Conservation (phyloP, 208 protist genomes). For the Phytomonas serpens region DNA sequence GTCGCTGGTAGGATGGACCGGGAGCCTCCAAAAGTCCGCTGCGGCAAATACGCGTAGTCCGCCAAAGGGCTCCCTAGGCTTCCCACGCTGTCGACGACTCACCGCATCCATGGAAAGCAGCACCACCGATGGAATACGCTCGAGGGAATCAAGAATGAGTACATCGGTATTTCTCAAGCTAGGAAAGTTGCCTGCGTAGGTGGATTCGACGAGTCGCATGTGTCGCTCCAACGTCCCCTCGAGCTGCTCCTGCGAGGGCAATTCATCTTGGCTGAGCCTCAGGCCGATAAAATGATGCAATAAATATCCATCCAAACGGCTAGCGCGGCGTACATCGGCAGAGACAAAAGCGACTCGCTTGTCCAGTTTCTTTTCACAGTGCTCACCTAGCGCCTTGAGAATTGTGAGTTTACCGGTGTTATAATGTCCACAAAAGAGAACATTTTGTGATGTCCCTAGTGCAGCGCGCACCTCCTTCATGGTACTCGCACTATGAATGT, state of each 20-base stretch:
- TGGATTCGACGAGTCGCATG: slow-evolving; percentile 62
- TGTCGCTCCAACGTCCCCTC: slow-evolving; percentile 80
- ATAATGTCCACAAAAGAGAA: slow-evolving; percentile 69
- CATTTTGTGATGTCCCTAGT: slow-evolving; percentile 31
- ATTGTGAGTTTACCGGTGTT: slow-evolving; percentile 78
- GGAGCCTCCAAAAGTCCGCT: slow-evolving; percentile 80
- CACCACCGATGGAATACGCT: slow-evolving; percentile 46
- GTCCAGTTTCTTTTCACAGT: slow-evolving; percentile 27
- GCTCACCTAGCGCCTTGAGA: slow-evolving; percentile 63
- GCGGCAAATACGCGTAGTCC: slow-evolving; percentile 73
- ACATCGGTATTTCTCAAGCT: slow-evolving; percentile 65
- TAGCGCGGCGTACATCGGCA: slow-evolving; percentile 45
- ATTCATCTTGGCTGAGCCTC: slow-evolving; percentile 55
- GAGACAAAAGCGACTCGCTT: slow-evolving; percentile 72
- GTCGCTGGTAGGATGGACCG: slow-evolving; percentile 72
- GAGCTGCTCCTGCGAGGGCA: slow-evolving; percentile 82
- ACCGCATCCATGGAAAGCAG: slow-evolving; percentile 73
- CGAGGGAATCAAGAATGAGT: slow-evolving; percentile 66
- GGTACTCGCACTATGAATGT: slow-evolving; percentile 29
- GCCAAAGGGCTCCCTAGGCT: slow-evolving; percentile 51
- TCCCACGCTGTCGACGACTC: slow-evolving; percentile 38
- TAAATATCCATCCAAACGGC: slow-evolving; percentile 53
- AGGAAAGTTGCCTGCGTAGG: slow-evolving; percentile 53
- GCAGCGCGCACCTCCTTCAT: slow-evolving; percentile 30
- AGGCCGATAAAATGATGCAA: slow-evolving; percentile 78